These are phyloP conservation scores for Globisporangium uncinulatum DNA, from an alignment of 352 stramenopile species.

Conservation along the genomic window DNA sequence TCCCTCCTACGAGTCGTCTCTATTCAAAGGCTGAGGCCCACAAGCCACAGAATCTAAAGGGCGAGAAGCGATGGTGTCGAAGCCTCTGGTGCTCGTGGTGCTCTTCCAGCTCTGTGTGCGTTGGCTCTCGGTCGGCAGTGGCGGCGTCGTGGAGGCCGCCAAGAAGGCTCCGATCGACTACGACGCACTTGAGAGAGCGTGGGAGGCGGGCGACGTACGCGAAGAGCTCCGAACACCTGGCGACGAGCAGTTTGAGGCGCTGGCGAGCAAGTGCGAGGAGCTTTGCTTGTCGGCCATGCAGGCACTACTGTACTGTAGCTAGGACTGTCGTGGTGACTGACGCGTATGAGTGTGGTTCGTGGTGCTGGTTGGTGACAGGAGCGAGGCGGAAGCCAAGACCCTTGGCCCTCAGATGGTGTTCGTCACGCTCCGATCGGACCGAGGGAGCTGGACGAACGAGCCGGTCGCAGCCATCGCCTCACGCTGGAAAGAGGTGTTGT, in stretches of 20 bases:
- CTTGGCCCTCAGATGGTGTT: conserved; percentile 80
- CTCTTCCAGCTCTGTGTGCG: neutral
- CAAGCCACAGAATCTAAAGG: too few relatives aligned
- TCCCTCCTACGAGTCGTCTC: too few relatives aligned
- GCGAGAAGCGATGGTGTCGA: too few relatives aligned
- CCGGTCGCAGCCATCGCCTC: conserved; percentile 37
- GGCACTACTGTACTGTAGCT: too few relatives aligned
- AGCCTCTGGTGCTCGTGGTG: conserved; percentile 2
- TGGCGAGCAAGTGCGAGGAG: conserved; percentile 30
- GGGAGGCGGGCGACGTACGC: conserved; percentile 42
- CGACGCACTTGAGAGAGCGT: conserved; percentile 57
- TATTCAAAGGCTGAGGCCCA: too few relatives aligned
- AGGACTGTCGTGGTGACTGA: too few relatives aligned
- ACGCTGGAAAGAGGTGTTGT: conserved; percentile 64
- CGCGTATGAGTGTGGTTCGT: too few relatives aligned
- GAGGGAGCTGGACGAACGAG: conserved; percentile 9
- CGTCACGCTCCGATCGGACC: conserved; percentile 37
- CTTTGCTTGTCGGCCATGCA: too few relatives aligned
- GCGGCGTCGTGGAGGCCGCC: neutral
- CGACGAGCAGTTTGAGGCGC: conserved; percentile 45
- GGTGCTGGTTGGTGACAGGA: conserved; percentile 13
- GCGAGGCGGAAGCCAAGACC: conserved; percentile 31
- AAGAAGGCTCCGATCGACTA: conserved; percentile 41
- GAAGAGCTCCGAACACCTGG: conserved; percentile 39
- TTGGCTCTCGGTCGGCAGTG: neutral